phyloP scores from a whole-genome alignment of 2,329 filamentous ascomycete genomes.

The Fusarium xyrophilum region DNA sequence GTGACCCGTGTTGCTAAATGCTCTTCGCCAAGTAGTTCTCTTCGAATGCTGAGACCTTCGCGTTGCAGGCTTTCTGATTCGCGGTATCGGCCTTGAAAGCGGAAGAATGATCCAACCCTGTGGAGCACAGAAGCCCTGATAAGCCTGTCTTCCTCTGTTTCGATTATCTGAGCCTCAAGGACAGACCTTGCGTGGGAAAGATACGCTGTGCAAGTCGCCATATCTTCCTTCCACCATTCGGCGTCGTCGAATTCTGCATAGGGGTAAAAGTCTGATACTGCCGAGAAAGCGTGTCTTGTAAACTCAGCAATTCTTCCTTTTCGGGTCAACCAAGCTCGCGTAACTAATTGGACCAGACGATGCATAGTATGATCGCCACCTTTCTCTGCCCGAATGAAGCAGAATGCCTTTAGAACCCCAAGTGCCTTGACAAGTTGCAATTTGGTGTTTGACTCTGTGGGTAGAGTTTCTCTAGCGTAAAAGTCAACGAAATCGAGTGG shows the following conservation, averaged over 20 bases:
- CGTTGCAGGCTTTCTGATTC: constrained; percentile 1
- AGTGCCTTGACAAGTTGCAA: constrained; percentile 8
- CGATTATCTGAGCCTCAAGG: constrained; percentile 4
- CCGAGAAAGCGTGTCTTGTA: constrained; percentile 27
- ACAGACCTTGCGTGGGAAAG: constrained; percentile 36
- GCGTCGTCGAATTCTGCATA: constrained; percentile 19
- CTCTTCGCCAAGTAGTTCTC: no score
- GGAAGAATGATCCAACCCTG: background rate
- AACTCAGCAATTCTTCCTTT: constrained; percentile 20
- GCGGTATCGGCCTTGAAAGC: background rate
- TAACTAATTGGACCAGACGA: constrained; percentile 46
- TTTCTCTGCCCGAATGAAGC: constrained; percentile 35
- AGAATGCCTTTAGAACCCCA: constrained; percentile 42
- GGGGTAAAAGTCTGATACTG: constrained; percentile 35
- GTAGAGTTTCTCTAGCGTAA: background rate
- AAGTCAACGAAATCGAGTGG: constrained; percentile 33
- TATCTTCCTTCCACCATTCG: no score
- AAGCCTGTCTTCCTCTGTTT: constrained; percentile 10
- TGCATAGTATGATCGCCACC: constrained; percentile 41
- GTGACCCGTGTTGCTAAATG: no score
- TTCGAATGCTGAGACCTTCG: no score
- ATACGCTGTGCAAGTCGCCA: no score
- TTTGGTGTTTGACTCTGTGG: rapidly evolving
- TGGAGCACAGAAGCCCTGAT: constrained; percentile 20
- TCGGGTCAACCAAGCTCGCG: constrained; percentile 39